Evolutionary conservation across 2,329 filamentous ascomycete species (phyloP).

Genomic region (Zopfia rhizophila): DNA sequence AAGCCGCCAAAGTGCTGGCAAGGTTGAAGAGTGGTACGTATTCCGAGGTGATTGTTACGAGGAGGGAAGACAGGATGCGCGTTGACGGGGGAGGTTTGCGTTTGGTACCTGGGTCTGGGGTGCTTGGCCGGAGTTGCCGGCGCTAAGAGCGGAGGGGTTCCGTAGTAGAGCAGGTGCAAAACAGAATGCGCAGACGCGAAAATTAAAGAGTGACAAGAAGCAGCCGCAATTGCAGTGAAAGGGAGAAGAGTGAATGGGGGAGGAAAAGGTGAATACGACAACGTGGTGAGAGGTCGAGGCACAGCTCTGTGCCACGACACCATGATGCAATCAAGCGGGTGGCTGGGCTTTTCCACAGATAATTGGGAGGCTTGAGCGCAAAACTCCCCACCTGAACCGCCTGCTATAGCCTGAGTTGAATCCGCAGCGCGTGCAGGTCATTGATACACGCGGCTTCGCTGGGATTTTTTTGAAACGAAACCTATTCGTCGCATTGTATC

Average conservation of each 20-base stretch:
- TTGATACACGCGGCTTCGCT: no score
- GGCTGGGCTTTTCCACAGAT: no score
- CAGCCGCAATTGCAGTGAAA: background rate
- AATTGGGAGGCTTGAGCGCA: no score
- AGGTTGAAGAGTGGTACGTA: slow-evolving; percentile 17
- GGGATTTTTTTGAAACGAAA: no score
- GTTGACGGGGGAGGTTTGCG: background rate
- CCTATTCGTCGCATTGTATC: no score
- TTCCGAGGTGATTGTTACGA: slow-evolving; percentile 2
- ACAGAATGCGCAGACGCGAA: background rate
- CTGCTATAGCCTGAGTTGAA: no score
- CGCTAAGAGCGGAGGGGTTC: slow-evolving; percentile 32
- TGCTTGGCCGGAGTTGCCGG: slow-evolving; percentile 30
- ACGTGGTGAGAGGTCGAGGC: background rate
- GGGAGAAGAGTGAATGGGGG: background rate
- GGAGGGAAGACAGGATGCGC: slow-evolving; percentile 1
- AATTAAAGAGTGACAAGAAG: background rate
- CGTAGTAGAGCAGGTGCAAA: background rate
- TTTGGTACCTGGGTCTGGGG: background rate
- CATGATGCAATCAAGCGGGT: background rate
- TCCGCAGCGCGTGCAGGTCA: no score
- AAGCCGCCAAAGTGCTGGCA: slow-evolving; percentile 20
- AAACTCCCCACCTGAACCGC: no score
- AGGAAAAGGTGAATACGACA: background rate
- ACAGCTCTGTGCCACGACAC: background rate